Evolutionary conservation across 768 basidiomycete species (phyloP).

Genomic region (Glaciozyma antarctica): DNA sequence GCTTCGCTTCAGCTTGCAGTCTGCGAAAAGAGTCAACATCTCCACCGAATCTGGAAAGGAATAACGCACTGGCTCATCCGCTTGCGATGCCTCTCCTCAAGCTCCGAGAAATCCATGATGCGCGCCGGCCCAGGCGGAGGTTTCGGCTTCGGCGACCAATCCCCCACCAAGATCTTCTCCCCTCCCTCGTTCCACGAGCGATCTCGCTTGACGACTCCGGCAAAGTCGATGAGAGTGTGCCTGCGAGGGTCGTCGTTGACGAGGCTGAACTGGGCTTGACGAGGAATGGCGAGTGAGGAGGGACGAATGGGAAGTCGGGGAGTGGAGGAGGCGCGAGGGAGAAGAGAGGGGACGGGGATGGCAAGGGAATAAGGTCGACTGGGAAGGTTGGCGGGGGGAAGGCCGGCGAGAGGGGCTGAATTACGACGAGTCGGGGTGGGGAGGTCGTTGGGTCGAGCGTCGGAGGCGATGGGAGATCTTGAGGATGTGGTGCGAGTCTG

Average conservation of each 20-base stretch:
- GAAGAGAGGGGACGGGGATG: too few species aligned
- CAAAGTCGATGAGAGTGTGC: too few species aligned
- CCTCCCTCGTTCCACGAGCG: neutral
- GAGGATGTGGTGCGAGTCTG: too few species aligned
- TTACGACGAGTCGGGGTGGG: too few species aligned
- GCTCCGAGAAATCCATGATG: constrained; percentile 26
- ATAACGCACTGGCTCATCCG: constrained; percentile 18
- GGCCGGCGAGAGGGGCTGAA: too few species aligned
- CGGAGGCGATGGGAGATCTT: too few species aligned
- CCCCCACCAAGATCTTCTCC: constrained; percentile 15
- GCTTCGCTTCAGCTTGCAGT: constrained; percentile 12
- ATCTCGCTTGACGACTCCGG: neutral
- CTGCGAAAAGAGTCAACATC: neutral
- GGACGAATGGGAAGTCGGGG: too few species aligned
- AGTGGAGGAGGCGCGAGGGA: too few species aligned
- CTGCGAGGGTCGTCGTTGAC: neutral
- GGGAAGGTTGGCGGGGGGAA: too few species aligned
- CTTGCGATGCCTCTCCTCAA: constrained; percentile 24
- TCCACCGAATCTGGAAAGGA: neutral
- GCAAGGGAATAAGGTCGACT: too few species aligned
- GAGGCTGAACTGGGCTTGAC: neutral
- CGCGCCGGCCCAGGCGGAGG: neutral
- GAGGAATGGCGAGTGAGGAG: neutral
- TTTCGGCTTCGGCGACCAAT: neutral
- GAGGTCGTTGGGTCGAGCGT: too few species aligned